Conservation (phyloP, 805 yeast genomes). For the Lipomyces sp. region DNA sequence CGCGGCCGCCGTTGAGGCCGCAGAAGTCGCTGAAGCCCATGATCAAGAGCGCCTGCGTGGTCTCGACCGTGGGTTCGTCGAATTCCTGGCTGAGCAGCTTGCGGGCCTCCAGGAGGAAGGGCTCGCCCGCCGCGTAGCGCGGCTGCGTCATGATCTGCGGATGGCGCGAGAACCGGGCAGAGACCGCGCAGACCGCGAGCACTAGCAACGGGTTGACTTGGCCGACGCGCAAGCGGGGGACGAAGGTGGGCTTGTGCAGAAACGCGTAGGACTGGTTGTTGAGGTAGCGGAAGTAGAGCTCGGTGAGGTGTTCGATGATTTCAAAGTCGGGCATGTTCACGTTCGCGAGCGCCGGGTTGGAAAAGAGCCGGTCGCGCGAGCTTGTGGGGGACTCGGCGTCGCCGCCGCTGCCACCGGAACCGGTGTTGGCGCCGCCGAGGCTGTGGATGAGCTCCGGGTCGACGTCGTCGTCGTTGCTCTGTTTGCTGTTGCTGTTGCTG, state of each 20-base stretch:
- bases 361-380: slow-evolving; percentile 16
- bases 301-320: slow-evolving; percentile 36
- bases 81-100: slow-evolving; percentile 32
- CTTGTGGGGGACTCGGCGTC: slow-evolving; percentile 23
- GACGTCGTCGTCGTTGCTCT: slow-evolving; percentile 14
- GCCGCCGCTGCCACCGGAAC: neutral
- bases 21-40: slow-evolving; percentile 40
- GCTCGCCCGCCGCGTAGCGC: slow-evolving; percentile 32
- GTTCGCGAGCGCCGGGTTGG: slow-evolving; percentile 6
- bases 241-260: slow-evolving; percentile 37
- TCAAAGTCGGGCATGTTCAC: slow-evolving; percentile 32
- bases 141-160: slow-evolving; percentile 33
- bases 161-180: slow-evolving; percentile 39
- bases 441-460: slow-evolving; percentile 15
- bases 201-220: slow-evolving; percentile 35
- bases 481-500: neutral
- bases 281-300: slow-evolving; percentile 37
- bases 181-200: slow-evolving; percentile 38
- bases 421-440: slow-evolving; percentile 4
- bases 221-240: slow-evolving; percentile 33
- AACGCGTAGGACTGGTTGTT: slow-evolving; percentile 40
- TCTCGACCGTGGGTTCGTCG: slow-evolving; percentile 37
- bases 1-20: slow-evolving; percentile 36
- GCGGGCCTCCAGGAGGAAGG: slow-evolving; percentile 31
- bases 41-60: slow-evolving; percentile 38